Percentiles rank a stretch among this genome's conserved stretches.
Conservation (phyloP, 2,329 filamentous ascomycete species). For the Aspergillus terreus region DNA sequence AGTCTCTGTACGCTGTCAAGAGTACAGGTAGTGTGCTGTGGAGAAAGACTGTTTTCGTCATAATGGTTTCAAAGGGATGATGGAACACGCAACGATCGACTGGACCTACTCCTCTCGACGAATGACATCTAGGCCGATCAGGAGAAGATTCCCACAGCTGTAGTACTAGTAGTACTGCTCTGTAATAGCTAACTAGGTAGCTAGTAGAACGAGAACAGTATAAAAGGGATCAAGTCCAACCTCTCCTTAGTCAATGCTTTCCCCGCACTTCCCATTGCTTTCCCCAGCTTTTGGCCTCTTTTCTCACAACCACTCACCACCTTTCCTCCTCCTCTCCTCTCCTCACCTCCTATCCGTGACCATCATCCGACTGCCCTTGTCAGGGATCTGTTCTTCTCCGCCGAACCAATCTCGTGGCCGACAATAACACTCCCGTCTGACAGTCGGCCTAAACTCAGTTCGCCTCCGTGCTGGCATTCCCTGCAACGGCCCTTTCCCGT, state of each 20-base stretch:
- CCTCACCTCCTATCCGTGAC: conserved; percentile 7
- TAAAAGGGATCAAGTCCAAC: neutral
- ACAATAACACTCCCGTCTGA: conserved; percentile 2
- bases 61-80: conserved; percentile 8
- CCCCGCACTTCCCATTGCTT: conserved; percentile 18
- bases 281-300: conserved; percentile 19
- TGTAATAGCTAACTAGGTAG: no score
- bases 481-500: conserved; percentile 12
- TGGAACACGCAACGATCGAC: conserved; percentile 4
- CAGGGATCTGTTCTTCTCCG: conserved; percentile 13
- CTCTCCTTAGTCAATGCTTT: conserved; percentile 6
- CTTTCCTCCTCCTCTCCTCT: conserved; percentile 8
- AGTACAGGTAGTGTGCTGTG: neutral
- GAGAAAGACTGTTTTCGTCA: conserved; percentile 11
- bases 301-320: conserved; percentile 3
- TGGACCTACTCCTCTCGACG: neutral
- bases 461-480: conserved; percentile 3
- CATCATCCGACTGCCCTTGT: conserved; percentile 7
- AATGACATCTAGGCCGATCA: neutral
- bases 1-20: neutral
- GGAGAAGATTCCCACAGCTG: no score
- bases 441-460: conserved; percentile 7
- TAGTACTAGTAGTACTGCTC: neutral
- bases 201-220: neutral
- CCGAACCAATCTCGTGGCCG: conserved; percentile 12